phyloP scores from a whole-genome alignment of 2,329 filamentous ascomycete genomes.

The Botrytis cinerea region DNA sequence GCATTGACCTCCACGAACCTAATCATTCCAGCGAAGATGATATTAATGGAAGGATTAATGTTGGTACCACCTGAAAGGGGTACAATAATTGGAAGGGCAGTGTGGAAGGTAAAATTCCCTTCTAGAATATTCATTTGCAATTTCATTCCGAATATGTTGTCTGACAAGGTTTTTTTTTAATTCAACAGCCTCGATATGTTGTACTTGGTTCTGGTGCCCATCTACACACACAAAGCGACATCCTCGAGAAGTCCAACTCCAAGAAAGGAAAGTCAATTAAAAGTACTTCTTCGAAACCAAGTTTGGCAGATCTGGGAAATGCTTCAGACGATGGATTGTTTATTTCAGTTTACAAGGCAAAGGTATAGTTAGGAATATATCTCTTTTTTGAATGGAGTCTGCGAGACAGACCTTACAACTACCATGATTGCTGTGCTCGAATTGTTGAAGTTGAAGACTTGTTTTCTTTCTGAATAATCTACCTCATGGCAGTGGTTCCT shows the following conservation, averaged over 20 bases:
- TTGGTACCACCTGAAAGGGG: constrained; percentile 54
- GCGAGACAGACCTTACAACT: not conserved
- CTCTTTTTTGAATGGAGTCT: not conserved
- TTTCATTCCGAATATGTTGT: constrained; percentile 22
- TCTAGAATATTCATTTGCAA: constrained; percentile 25
- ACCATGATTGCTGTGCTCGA: not conserved
- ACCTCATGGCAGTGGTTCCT: not conserved
- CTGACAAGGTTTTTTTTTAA: constrained; percentile 1
- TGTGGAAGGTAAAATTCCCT: constrained; percentile 53
- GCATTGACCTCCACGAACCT: not conserved
- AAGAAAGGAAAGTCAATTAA: constrained; percentile 27
- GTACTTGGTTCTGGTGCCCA: constrained; percentile 52
- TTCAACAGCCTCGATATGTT: constrained; percentile 58
- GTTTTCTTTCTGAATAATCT: not conserved
- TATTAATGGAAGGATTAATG: constrained; percentile 54
- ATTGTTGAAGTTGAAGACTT: not conserved
- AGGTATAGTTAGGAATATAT: constrained; percentile 34
- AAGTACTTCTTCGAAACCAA: constrained; percentile 37
- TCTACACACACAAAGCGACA: constrained; percentile 52
- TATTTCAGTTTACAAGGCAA: constrained; percentile 43
- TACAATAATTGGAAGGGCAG: constrained; percentile 52
- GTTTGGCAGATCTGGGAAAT: constrained; percentile 35
- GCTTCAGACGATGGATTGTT: constrained; percentile 33
- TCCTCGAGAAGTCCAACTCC: constrained; percentile 27
- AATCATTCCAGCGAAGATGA: constrained; percentile 31